These are phyloP conservation scores for Trichophyton rubrum DNA, from an alignment of 2,329 filamentous ascomycete species.

Conservation along the genomic window DNA sequence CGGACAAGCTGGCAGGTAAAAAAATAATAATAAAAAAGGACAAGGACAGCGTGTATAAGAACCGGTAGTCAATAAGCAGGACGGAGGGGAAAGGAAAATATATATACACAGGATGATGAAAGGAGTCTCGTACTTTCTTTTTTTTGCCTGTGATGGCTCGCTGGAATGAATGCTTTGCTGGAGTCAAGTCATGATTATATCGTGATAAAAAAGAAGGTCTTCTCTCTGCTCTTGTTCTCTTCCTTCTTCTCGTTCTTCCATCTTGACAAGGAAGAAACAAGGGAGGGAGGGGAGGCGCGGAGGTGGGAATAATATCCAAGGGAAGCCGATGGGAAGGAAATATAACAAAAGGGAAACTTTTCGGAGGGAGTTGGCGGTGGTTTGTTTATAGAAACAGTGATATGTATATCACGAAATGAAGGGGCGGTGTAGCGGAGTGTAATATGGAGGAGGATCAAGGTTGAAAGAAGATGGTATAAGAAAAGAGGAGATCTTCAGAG, in stretches of 20 bases:
- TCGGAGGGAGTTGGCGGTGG: not conserved
- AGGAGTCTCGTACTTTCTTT: not conserved
- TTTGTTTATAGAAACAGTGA: not conserved
- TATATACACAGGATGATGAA: slow-evolving; percentile 4
- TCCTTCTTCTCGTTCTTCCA: not conserved
- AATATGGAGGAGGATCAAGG: not conserved
- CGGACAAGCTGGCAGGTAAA: slow-evolving; percentile 11
- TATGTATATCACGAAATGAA: slow-evolving; percentile 1
- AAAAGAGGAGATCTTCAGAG: not conserved
- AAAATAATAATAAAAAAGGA: not conserved
- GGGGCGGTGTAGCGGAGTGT: not conserved
- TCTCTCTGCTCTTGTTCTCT: not conserved
- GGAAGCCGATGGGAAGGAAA: not conserved
- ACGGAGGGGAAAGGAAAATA: slow-evolving; percentile 3
- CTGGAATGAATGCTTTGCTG: not conserved
- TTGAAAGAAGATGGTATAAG: not conserved
- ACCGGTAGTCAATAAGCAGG: slow-evolving; percentile 12
- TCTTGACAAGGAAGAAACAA: not conserved
- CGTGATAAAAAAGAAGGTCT: not conserved
- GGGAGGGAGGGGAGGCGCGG: not conserved
- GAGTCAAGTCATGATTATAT: slow-evolving; percentile 1
- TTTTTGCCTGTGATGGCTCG: slow-evolving; percentile 1
- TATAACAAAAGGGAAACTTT: slow-evolving; percentile 1
- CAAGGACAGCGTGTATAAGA: slow-evolving; percentile 9
- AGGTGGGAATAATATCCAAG: not conserved